Evolutionary conservation across 768 basidiomycete species (phyloP).

Genomic region (Xanthoconium purpureum): DNA sequence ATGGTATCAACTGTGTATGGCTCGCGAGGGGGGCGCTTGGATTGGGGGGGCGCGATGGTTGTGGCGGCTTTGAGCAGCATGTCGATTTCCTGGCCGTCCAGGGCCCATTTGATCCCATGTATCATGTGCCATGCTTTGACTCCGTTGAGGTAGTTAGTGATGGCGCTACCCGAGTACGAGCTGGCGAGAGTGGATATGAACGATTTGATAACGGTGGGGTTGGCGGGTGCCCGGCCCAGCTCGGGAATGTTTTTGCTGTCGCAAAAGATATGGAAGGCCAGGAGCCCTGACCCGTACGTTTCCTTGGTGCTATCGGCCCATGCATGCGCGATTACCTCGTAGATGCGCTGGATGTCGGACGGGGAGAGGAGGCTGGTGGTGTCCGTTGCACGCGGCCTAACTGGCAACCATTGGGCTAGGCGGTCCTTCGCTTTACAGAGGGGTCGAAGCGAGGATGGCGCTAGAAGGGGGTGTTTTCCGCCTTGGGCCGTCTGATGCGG

Average conservation of each 20-base stretch:
- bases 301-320: not conserved
- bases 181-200: constrained; percentile 13
- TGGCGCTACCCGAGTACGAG: not conserved
- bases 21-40: not conserved
- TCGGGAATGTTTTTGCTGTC: not conserved
- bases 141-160: constrained; percentile 16
- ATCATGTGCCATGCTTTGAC: constrained; percentile 27
- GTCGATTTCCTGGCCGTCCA: constrained; percentile 8
- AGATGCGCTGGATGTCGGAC: not conserved
- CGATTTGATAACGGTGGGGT: not conserved
- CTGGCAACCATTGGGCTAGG: not conserved
- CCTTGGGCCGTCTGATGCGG: too few relatives aligned
- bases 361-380: too few relatives aligned
- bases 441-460: not conserved
- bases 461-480: not conserved
- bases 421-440: not conserved
- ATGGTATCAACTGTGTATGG: constrained; percentile 18
- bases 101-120: constrained; percentile 18
- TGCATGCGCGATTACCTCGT: not conserved
- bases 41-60: constrained; percentile 2
- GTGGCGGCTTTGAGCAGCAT: constrained; percentile 16
- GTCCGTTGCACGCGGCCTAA: not conserved
- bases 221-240: not conserved
- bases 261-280: not conserved
- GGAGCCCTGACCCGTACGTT: not conserved